phyloP scores from a whole-genome alignment of 345 rosid genomes.

The Syzygium grande region DNA sequence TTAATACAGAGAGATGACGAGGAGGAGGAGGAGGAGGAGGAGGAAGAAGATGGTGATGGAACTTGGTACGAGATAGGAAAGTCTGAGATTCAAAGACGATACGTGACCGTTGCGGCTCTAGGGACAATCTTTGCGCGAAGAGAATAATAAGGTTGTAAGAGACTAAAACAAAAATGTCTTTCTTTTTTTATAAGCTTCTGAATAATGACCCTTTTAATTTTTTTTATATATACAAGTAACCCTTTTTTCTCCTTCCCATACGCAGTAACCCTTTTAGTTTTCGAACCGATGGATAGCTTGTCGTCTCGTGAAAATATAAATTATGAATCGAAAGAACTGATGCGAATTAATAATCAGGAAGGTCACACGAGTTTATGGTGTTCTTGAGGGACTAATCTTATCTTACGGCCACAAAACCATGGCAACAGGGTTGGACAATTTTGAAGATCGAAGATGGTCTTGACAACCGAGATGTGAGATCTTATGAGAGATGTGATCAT shows the following conservation, averaged over 20 bases:
- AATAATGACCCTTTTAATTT: not conserved
- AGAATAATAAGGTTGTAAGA: not conserved
- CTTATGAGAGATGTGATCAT: not conserved
- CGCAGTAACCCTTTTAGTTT: not conserved
- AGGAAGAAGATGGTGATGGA: not conserved
- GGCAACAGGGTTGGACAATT: not conserved
- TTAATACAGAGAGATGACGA: not conserved
- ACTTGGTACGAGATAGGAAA: not conserved
- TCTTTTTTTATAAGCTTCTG: not conserved
- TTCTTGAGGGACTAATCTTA: not conserved
- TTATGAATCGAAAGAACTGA: not conserved
- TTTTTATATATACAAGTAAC: not conserved
- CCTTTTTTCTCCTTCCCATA: accelerated
- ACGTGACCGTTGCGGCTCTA: not conserved
- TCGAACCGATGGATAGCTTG: accelerated
- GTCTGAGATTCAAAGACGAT: not conserved
- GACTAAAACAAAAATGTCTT: too few relatives aligned
- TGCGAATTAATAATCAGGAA: accelerated
- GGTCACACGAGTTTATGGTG: not conserved
- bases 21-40: not conserved
- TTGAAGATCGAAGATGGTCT: accelerated
- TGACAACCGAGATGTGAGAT: not conserved
- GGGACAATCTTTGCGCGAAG: not conserved
- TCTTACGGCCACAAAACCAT: not conserved
- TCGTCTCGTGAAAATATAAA: not conserved